Conservation (phyloP, 306 rosid species). For the Alnus rubra region DNA sequence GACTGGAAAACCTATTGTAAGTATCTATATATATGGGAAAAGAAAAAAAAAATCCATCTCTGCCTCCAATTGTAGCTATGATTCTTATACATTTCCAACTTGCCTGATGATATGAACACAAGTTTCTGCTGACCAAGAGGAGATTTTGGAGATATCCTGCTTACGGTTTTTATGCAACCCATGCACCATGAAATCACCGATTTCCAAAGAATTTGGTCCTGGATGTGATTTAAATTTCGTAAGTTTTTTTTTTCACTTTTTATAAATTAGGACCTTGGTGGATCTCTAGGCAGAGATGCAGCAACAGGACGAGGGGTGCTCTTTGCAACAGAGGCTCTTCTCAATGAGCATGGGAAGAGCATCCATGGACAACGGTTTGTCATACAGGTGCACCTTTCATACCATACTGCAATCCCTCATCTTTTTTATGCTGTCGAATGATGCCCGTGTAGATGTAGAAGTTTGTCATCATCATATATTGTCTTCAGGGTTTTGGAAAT, state of each 20-base stretch:
- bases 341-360: constrained; percentile 76
- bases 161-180: too few species aligned
- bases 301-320: constrained; percentile 95
- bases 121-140: neutral
- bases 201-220: neutral
- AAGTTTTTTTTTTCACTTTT: neutral
- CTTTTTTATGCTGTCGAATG: neutral
- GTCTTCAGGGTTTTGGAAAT: constrained; percentile 81
- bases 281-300: constrained; percentile 91
- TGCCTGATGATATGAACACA: too few species aligned
- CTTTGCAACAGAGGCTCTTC: constrained; percentile 85
- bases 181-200: neutral
- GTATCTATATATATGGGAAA: constrained; percentile 7
- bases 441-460: neutral
- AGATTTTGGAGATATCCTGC: neutral
- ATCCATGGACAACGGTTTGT: constrained; percentile 77
- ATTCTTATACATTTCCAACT: neutral
- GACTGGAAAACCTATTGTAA: constrained; percentile 91
- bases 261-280: constrained; percentile 76
- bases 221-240: neutral
- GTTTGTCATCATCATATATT: constrained; percentile 6
- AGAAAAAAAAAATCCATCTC: neutral
- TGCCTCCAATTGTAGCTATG: constrained; percentile 1
- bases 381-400: constrained; percentile 61
- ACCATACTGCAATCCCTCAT: neutral